These are phyloP conservation scores for Globisporangium perplexum DNA, from an alignment of 352 stramenopile genomes.

Conservation along the genomic window DNA sequence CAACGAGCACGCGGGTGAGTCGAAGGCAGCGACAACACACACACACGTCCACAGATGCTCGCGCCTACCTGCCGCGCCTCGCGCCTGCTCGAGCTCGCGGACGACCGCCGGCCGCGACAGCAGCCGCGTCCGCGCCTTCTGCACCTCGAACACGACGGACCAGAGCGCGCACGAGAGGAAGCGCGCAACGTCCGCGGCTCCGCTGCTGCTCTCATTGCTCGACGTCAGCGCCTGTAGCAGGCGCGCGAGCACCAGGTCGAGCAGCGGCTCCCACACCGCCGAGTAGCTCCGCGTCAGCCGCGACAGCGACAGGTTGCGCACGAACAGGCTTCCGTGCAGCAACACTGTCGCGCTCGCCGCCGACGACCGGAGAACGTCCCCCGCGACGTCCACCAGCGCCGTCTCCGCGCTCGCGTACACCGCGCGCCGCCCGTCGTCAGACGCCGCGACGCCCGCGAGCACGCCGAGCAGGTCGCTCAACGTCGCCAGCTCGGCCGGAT, in stretches of 20 bases:
- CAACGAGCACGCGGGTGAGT: too few species aligned
- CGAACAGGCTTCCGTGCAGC: constrained; percentile 28
- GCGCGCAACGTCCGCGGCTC: background rate
- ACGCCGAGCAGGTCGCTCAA: constrained; percentile 41
- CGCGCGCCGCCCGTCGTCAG: constrained; percentile 37
- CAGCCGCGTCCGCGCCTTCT: constrained; percentile 44
- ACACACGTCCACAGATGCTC: too few species aligned
- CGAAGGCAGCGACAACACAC: too few species aligned
- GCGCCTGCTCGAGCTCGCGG: constrained; percentile 24
- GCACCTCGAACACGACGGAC: constrained; percentile 61
- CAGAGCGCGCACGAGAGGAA: constrained; percentile 36
- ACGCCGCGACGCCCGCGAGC: constrained; percentile 31
- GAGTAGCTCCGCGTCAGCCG: constrained; percentile 48
- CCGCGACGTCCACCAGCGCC: constrained; percentile 31
- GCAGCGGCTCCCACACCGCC: constrained; percentile 41
- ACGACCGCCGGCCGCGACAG: constrained; percentile 22
- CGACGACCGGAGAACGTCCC: constrained; percentile 35
- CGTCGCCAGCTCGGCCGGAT: constrained; percentile 23
- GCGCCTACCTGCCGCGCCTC: background rate
- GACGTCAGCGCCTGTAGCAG: constrained; percentile 3
- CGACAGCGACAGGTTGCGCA: constrained; percentile 61
- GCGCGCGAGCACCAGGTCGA: constrained; percentile 32
- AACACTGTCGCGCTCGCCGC: constrained; percentile 17
- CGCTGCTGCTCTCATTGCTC: background rate
- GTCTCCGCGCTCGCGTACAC: constrained; percentile 27